A percentile compares a stretch with the other conserved stretches of the same genome.
These are phyloP conservation scores for Silybum marianum DNA, from an alignment of 129 eudicot species.

Conservation along the genomic window DNA sequence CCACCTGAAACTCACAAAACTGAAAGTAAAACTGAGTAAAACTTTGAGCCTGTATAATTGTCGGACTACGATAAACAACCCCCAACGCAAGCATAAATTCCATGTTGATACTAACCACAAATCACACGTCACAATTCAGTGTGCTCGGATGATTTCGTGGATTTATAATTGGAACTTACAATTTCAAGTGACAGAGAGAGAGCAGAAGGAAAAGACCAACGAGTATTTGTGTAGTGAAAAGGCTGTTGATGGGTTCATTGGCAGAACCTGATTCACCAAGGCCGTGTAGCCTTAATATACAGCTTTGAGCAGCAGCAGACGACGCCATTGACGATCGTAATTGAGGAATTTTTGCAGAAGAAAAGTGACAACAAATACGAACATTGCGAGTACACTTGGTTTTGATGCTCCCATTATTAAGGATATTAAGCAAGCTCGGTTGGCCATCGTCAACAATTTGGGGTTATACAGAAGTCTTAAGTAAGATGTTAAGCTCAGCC, in stretches of 20 bases:
- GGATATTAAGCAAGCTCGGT: neutral
- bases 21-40: too few relatives aligned
- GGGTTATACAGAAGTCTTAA: neutral
- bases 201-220: too few relatives aligned
- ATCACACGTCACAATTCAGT: neutral
- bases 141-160: neutral
- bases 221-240: too few relatives aligned
- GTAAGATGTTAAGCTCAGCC: neutral
- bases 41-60: neutral
- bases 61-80: neutral
- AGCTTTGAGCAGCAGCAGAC: neutral
- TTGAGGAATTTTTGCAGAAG: neutral
- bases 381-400: neutral
- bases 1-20: neutral
- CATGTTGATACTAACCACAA: neutral
- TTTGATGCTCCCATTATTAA: neutral
- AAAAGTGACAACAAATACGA: neutral
- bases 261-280: neutral
- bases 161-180: neutral
- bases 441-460: neutral
- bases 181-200: neutral
- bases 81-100: neutral
- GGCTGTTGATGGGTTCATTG: neutral
- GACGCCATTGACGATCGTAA: neutral
- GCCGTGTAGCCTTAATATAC: neutral